A percentile compares a stretch with the other conserved stretches of the same genome.
phyloP scores from a whole-genome alignment of 768 basidiomycete genomes.

The Suillus variegatus region DNA sequence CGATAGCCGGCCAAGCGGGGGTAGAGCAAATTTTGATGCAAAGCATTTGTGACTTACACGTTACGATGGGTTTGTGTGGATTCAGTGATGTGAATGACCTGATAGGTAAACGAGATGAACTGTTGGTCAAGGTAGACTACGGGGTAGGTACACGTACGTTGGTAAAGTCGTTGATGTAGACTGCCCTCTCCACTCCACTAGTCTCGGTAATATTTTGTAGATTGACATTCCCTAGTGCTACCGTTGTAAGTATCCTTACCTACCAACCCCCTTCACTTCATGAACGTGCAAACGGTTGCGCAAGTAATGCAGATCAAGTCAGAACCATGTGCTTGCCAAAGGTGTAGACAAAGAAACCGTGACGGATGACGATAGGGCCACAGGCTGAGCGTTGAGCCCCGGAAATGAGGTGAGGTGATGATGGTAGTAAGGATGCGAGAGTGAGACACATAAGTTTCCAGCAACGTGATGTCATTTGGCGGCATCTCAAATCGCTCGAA shows the following conservation, averaged over 20 bases:
- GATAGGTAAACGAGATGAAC: conserved; percentile 34
- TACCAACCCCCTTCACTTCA: background rate
- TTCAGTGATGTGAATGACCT: conserved; percentile 39
- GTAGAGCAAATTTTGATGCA: conserved; percentile 49
- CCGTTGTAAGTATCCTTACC: background rate
- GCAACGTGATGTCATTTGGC: background rate
- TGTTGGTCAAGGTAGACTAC: conserved; percentile 38
- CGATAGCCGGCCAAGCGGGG: conserved; percentile 48
- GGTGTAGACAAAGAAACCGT: background rate
- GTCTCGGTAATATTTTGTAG: background rate
- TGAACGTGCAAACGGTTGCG: background rate
- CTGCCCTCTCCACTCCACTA: too few species aligned
- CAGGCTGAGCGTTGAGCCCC: background rate
- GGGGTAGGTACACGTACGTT: background rate
- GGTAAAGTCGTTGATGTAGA: background rate
- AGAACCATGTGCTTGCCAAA: background rate
- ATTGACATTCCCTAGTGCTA: background rate
- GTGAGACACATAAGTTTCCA: background rate
- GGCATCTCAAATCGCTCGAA: too few species aligned
- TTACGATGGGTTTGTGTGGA: conserved; percentile 46
- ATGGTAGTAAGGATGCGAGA: background rate
- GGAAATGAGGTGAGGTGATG: background rate
- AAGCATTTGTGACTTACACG: conserved; percentile 43
- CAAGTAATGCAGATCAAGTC: background rate
- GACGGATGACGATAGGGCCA: background rate